Percentiles rank a stretch among this genome's conserved stretches.
Evolutionary conservation across 306 rosid genomes (phyloP).

Genomic region (Gastrolobium villosum): DNA sequence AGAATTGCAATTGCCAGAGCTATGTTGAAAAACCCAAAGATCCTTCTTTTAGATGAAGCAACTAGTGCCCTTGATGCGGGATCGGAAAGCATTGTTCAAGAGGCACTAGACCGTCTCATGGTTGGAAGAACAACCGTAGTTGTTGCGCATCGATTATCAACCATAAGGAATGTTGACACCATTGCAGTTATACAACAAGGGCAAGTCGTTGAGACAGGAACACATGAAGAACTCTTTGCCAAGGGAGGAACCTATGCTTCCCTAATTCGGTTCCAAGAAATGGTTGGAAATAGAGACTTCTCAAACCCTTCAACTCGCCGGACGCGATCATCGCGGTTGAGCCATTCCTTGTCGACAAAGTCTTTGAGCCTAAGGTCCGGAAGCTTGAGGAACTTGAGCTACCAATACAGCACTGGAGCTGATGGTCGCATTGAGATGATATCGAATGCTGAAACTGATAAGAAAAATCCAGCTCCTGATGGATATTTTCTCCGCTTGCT

Average conservation of each 20-base stretch:
- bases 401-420: slow-evolving; percentile 92
- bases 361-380: slow-evolving; percentile 94
- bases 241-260: slow-evolving; percentile 91
- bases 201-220: slow-evolving; percentile 93
- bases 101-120: slow-evolving; percentile 96
- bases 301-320: slow-evolving; percentile 90
- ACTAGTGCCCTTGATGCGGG: slow-evolving; percentile 98
- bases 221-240: slow-evolving; percentile 90
- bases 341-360: slow-evolving; percentile 93
- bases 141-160: slow-evolving; percentile 93
- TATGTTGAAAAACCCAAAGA: slow-evolving; percentile 92
- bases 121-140: slow-evolving; percentile 94
- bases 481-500: slow-evolving; percentile 86
- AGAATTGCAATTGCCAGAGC: slow-evolving; percentile 99
- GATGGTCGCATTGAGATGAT: slow-evolving; percentile 98
- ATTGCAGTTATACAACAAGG: slow-evolving; percentile 98
- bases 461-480: slow-evolving; percentile 85
- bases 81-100: slow-evolving; percentile 97
- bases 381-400: slow-evolving; percentile 92
- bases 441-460: slow-evolving; percentile 92
- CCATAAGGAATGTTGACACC: slow-evolving; percentile 88
- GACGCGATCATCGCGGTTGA: slow-evolving; percentile 84
- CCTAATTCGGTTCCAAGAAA: slow-evolving; percentile 94
- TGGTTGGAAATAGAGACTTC: slow-evolving; percentile 85
- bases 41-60: slow-evolving; percentile 97